Conservation (phyloP, 176 grass and related monocot species). For the Typha latifolia region DNA sequence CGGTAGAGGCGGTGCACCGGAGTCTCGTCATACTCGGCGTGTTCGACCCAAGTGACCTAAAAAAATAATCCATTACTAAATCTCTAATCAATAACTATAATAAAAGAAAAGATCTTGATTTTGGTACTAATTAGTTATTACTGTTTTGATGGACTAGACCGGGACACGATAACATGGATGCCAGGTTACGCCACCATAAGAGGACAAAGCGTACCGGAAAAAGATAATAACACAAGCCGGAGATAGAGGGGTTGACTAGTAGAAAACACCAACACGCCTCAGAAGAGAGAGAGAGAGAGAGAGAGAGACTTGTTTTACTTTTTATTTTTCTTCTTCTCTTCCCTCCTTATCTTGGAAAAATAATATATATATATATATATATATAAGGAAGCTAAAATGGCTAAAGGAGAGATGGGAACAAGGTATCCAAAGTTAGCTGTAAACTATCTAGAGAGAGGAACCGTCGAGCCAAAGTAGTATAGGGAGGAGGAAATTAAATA, state of each 20-base stretch:
- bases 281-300: not conserved
- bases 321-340: not conserved
- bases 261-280: no score
- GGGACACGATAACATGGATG: not conserved
- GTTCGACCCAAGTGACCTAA: slow-evolving; percentile 45
- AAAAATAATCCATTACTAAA: not conserved
- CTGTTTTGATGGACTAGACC: slow-evolving; percentile 26
- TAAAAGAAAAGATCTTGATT: no score
- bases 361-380: no score
- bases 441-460: no score
- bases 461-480: no score
- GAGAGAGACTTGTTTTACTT: not conserved
- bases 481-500: no score
- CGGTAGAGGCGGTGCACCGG: slow-evolving; percentile 1
- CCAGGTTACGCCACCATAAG: not conserved
- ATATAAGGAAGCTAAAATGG: no score
- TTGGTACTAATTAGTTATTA: not conserved
- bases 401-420: no score
- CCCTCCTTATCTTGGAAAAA: not conserved
- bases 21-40: slow-evolving; percentile 19
- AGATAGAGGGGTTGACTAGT: not conserved
- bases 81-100: not conserved
- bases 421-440: no score
- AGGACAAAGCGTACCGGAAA: not conserved
- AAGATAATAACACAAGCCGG: not conserved